phyloP scores from a whole-genome alignment of 2,329 filamentous ascomycete species.

The Diaporthe ampelina region DNA sequence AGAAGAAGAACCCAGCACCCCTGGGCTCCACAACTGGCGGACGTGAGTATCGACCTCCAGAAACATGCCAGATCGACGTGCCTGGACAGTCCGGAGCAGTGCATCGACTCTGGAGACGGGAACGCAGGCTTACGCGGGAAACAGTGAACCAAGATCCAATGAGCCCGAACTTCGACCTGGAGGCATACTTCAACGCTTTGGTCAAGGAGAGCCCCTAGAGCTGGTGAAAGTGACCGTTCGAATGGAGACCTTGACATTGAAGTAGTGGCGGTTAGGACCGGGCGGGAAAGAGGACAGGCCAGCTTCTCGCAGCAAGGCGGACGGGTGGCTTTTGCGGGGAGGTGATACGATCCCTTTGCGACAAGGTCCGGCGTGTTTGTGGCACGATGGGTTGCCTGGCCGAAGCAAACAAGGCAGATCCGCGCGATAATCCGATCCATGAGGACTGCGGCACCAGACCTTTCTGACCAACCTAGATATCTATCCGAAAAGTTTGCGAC shows the following conservation, averaged over 20 bases:
- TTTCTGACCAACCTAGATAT: constrained; percentile 57
- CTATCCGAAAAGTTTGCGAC: constrained; percentile 58
- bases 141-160: constrained; percentile 70
- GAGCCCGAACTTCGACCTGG: constrained; percentile 93
- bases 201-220: constrained; percentile 65
- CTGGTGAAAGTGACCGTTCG: constrained; percentile 44
- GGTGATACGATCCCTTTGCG: constrained; percentile 32
- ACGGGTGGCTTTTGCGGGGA: constrained; percentile 25
- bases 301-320: constrained; percentile 31
- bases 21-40: constrained; percentile 50
- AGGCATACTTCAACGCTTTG: constrained; percentile 82
- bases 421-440: constrained; percentile 45
- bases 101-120: constrained; percentile 32
- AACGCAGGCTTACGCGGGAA: constrained; percentile 47
- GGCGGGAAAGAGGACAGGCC: constrained; percentile 44
- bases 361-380: constrained; percentile 21
- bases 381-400: constrained; percentile 36
- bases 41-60: constrained; percentile 47
- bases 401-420: constrained; percentile 38
- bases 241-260: constrained; percentile 39
- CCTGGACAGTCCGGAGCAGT: constrained; percentile 44
- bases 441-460: constrained; percentile 63
- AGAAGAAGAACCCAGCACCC: constrained; percentile 73
- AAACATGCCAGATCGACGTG: neutral
- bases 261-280: constrained; percentile 33